Evolutionary conservation across 2,329 filamentous ascomycete genomes (phyloP).

Genomic region (Penicillium sumatraense): DNA sequence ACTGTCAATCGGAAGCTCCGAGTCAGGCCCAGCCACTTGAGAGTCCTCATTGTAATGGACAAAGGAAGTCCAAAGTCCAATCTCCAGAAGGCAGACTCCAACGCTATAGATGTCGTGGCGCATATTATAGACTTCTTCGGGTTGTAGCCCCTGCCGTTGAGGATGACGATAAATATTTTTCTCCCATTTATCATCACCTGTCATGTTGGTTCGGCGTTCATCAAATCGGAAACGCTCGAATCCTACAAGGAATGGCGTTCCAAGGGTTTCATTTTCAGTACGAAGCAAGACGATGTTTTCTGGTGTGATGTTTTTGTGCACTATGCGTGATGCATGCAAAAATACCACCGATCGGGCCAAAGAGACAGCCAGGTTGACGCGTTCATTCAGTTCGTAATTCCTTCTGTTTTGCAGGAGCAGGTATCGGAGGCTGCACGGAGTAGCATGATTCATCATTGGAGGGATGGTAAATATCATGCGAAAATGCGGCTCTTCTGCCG

Average conservation of each 20-base stretch:
- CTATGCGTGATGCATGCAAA: background rate
- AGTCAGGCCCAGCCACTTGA: background rate
- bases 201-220: constrained; percentile 2
- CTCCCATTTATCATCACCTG: constrained; percentile 1
- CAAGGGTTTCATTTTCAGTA: background rate
- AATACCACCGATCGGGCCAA: background rate
- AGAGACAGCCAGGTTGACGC: background rate
- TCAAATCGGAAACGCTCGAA: constrained; percentile 2
- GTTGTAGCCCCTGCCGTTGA: background rate
- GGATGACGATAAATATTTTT: constrained; percentile 9
- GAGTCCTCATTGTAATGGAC: background rate
- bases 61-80: constrained; percentile 12
- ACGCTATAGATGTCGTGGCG: constrained; percentile 14
- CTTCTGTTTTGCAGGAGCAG: background rate
- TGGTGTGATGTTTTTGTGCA: constrained; percentile 1
- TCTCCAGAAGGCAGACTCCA: constrained; percentile 9
- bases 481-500: background rate
- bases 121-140: constrained; percentile 8
- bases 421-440: background rate
- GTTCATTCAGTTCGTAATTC: background rate
- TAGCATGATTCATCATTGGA: background rate
- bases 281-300: constrained; percentile 1
- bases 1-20: background rate
- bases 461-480: constrained; percentile 1
- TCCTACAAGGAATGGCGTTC: constrained; percentile 1